Conservation (phyloP, 1,284 basidiomycete genomes). For the Leccinum griseonigrum region DNA sequence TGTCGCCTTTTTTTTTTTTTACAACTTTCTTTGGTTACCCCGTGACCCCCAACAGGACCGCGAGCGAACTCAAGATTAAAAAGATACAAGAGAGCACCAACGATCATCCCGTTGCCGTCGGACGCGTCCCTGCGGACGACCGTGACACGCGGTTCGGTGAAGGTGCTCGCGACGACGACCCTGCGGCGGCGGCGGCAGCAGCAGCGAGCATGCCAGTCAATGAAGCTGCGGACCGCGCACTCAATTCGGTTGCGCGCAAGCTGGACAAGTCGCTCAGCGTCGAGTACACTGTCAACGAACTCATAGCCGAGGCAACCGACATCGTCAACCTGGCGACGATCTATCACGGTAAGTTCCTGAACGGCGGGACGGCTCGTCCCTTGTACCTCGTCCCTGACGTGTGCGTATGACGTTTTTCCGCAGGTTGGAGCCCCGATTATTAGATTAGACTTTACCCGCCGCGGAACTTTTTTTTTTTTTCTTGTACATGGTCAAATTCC, state of each 20-base stretch:
- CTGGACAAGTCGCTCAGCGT: conserved; percentile 84
- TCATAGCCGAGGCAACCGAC: conserved; percentile 89
- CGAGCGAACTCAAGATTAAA: conserved; percentile 69
- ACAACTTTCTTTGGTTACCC: not conserved
- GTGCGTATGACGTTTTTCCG: conserved; percentile 3
- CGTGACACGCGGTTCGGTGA: conserved; percentile 21
- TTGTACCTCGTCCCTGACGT: conserved; percentile 4
- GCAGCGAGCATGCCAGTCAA: conserved; percentile 57
- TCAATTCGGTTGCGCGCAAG: conserved; percentile 78
- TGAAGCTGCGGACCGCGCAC: conserved; percentile 88
- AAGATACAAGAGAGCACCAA: conserved; percentile 47
- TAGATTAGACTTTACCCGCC: not conserved
- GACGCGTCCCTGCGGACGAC: conserved; percentile 18
- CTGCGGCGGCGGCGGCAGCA: not conserved
- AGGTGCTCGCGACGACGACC: not conserved
- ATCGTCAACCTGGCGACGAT: conserved; percentile 75
- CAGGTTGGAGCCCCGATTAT: conserved; percentile 40
- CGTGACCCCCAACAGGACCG: conserved; percentile 49
- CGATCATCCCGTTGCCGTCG: conserved; percentile 19
- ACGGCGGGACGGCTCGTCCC: not conserved
- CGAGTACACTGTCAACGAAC: conserved; percentile 91
- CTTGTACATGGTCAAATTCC: not conserved
- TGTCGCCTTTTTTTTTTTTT: conserved; percentile 15
- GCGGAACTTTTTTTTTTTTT: not conserved
- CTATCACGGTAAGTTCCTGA: conserved; percentile 57